Percentiles rank a stretch among this genome's conserved stretches.
Evolutionary conservation across 139 green algal species (phyloP).

Genomic region (Deuterostichococcus epilithicus): DNA sequence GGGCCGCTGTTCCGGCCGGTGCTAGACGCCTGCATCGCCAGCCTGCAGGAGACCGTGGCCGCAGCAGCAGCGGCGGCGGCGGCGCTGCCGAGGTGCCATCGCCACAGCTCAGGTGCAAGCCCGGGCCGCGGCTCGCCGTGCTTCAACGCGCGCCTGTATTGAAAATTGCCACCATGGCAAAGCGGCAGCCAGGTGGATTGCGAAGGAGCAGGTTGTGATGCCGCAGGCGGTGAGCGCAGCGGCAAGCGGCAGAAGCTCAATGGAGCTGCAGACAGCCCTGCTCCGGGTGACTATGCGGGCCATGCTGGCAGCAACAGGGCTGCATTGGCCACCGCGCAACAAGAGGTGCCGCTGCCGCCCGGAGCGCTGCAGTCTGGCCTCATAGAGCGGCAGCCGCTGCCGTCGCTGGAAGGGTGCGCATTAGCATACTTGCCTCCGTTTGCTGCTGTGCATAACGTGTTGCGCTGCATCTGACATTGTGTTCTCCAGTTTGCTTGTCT

Average conservation of each 20-base stretch:
- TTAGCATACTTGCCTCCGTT: background rate
- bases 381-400: background rate
- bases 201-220: background rate
- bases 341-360: background rate
- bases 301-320: background rate
- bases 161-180: no score
- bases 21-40: conserved; percentile 38
- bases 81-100: no score
- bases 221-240: background rate
- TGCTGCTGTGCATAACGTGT: background rate
- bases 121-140: no score
- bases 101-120: no score
- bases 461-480: no score
- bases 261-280: background rate
- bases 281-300: background rate
- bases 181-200: no score
- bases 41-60: conserved; percentile 9
- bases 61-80: no score
- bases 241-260: background rate
- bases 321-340: background rate
- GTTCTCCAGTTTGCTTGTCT: no score
- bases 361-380: background rate
- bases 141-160: no score
- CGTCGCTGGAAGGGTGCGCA: conserved; percentile 16
- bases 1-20: conserved; percentile 46